Evolutionary conservation across 2,329 filamentous ascomycete species (phyloP), one percentile per base, ranked within the genome.

Genomic region (Diaporthe vaccinii): DNA sequence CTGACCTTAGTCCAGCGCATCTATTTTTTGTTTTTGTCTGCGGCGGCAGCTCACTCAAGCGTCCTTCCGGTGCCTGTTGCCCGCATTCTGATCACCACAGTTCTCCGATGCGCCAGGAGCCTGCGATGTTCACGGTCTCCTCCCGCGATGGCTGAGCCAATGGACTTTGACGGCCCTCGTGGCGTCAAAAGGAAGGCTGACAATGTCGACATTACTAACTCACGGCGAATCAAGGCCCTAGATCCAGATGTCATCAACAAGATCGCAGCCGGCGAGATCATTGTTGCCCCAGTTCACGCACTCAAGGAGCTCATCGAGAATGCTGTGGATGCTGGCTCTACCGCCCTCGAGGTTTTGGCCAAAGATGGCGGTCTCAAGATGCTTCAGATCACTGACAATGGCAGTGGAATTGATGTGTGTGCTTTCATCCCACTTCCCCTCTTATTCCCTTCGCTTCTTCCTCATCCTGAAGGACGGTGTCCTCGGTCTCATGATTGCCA

Each of bases 221-320:
- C 25, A 28, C 73, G 62, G 17, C 69, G 75, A n/a, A 76, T 76
- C 75, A 76, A 98, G 92, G 94, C 96, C 20, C 90, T 99, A 36
- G 94, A 98, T 80, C 92, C 94, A 77, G 93, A 97, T 85, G 97
- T 99, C 31, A 94, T 99, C 78, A 99, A 98, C 87, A 99, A 98
- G 84, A 99, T 99, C 79, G 97, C 97, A 0, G 97, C 97, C 0
- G 97, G 97, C 28, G 97, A 99, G 84, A 99, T 99, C 80, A 99
- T 99, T 76, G 95, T 99, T 67, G 96, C 97, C 2, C 97, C 97
- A 0, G 95, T 98, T 39, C 95, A 99, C 84, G 97, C 97, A 4
- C 85, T 99, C 74, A 99, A 99, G 84, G 97, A 99, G 83, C 87
- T 99, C 68, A 95, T 99, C 17, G 97, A 99, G 83, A 99, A 99